Percentiles rank a stretch among this genome's conserved stretches.
Evolutionary conservation across 129 eudicot genomes (phyloP).

Genomic region (sunflower (Helianthus annuus)): HanXRQr2.0-SUNRISE NC_035446.2:164566571-164567070

Average conservation of each 20-base stretch:
- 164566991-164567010: conserved; percentile 67
- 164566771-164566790: conserved; percentile 55
- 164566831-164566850: conserved; percentile 10
- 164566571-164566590: conserved; percentile 64
- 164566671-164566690: conserved; percentile 41
- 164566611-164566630: conserved; percentile 54
- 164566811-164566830: conserved; percentile 12
- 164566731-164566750: conserved; percentile 28
- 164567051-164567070: conserved; percentile 37
- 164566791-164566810: conserved; percentile 52
- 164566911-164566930: conserved; percentile 63
- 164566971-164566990: conserved; percentile 56
- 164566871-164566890: conserved; percentile 84
- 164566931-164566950: conserved; percentile 46
- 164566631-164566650: conserved; percentile 51
- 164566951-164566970: conserved; percentile 42
- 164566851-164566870: conserved; percentile 30
- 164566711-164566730: conserved; percentile 30
- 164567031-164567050: conserved; percentile 43
- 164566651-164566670: conserved; percentile 33
- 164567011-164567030: conserved; percentile 60
- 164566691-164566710: conserved; percentile 38
- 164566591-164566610: conserved; percentile 50
- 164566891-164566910: conserved; percentile 67
- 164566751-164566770: conserved; percentile 33